Percentiles rank a stretch among this genome's conserved stretches.
These are phyloP conservation scores for Neonectria coccinea DNA, from an alignment of 2,329 filamentous ascomycete species.

Conservation along the genomic window DNA sequence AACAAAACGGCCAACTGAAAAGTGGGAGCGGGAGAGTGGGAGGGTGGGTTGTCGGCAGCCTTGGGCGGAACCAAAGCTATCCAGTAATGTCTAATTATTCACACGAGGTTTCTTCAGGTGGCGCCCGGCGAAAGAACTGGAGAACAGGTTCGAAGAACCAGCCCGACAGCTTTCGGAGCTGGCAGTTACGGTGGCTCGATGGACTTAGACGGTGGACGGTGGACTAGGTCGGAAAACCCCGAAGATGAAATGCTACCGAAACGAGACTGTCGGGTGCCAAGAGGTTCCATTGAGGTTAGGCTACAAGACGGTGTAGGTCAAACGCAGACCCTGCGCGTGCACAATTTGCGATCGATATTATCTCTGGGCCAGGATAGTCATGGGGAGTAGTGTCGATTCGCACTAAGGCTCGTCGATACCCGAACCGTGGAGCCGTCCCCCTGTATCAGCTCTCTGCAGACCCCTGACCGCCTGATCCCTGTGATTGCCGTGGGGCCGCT, in stretches of 20 bases:
- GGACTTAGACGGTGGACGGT: background rate
- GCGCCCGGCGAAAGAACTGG: background rate
- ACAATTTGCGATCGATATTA: background rate
- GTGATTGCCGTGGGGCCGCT: slow-evolving; percentile 10
- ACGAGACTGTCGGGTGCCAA: slow-evolving; percentile 12
- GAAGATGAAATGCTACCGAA: background rate
- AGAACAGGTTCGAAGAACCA: background rate
- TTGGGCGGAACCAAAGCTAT: background rate
- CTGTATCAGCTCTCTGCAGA: background rate
- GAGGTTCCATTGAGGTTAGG: slow-evolving; percentile 21
- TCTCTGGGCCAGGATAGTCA: background rate
- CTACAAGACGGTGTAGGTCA: background rate
- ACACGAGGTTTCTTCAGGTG: background rate
- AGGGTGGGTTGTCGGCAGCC: background rate
- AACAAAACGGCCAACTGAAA: background rate
- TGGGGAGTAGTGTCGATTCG: background rate
- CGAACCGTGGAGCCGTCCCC: background rate
- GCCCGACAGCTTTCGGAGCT: background rate
- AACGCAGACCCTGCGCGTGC: too few relatives aligned
- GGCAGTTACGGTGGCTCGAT: background rate
- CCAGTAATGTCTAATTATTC: slow-evolving; percentile 3
- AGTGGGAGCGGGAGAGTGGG: background rate
- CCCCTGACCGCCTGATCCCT: background rate
- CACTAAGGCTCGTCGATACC: background rate
- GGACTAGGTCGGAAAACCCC: background rate